Percentiles rank a stretch among this genome's conserved stretches.
These are phyloP conservation scores for Tricholoma matsutake DNA, from an alignment of 768 basidiomycete genomes.

Conservation along the genomic window DNA sequence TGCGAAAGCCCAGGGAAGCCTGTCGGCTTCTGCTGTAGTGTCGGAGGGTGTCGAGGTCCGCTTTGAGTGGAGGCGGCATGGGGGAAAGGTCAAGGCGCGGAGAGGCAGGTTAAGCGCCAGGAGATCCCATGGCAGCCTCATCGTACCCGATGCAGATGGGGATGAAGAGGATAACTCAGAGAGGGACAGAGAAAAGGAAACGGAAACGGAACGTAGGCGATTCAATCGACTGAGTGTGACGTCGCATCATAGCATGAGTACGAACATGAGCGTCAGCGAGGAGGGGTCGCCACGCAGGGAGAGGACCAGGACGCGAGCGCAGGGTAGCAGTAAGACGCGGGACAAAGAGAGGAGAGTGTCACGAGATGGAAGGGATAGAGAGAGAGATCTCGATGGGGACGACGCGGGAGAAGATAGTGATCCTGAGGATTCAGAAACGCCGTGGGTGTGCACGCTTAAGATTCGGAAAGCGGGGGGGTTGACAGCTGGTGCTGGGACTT, in stretches of 20 bases:
- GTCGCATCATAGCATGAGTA: slow-evolving; percentile 38
- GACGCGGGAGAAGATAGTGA: slow-evolving; percentile 82
- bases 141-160: slow-evolving; percentile 22
- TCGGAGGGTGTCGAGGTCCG: slow-evolving; percentile 60
- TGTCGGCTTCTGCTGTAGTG: slow-evolving; percentile 8
- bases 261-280: slow-evolving; percentile 25
- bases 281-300: slow-evolving; percentile 7
- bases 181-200: slow-evolving; percentile 26
- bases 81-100: slow-evolving; percentile 17
- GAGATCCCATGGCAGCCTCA: slow-evolving; percentile 3
- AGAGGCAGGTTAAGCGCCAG: slow-evolving; percentile 14
- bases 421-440: slow-evolving; percentile 94
- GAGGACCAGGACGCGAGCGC: background rate
- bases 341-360: background rate
- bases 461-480: slow-evolving; percentile 39
- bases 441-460: slow-evolving; percentile 88
- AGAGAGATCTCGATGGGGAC: slow-evolving; percentile 18
- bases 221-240: slow-evolving; percentile 36
- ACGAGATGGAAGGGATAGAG: slow-evolving; percentile 6
- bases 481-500: slow-evolving; percentile 11
- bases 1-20: slow-evolving; percentile 6
- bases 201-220: slow-evolving; percentile 10
- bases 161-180: slow-evolving; percentile 39
- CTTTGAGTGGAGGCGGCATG: slow-evolving; percentile 73
- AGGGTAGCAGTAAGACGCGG: background rate